These are phyloP conservation scores for Ophiocytium majus DNA, from an alignment of 352 stramenopile genomes.

Conservation along the genomic window DNA sequence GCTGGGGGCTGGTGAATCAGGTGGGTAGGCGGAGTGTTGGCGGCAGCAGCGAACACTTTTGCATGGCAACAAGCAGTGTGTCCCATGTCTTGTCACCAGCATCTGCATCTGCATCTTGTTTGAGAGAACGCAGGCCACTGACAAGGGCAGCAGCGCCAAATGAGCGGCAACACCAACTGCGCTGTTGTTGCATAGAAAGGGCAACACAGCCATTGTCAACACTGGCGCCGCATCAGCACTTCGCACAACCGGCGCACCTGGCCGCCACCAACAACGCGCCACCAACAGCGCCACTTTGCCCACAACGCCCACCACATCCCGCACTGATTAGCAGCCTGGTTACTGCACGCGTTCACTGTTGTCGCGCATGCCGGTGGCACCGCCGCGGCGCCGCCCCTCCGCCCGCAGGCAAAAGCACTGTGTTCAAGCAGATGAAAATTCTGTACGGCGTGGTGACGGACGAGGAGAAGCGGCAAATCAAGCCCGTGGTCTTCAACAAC, in stretches of 20 bases:
- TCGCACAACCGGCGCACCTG: too few species aligned
- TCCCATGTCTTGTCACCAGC: not conserved
- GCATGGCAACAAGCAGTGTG: not conserved
- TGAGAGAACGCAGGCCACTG: too few species aligned
- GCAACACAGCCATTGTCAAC: too few species aligned
- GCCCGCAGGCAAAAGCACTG: slow-evolving; percentile 77
- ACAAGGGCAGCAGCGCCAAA: too few species aligned
- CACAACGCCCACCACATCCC: too few species aligned
- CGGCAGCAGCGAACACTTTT: not conserved
- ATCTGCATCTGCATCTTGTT: not conserved
- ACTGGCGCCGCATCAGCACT: too few species aligned
- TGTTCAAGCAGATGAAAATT: slow-evolving; percentile 83
- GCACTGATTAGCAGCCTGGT: too few species aligned
- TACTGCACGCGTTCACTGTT: not conserved
- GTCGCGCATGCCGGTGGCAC: not conserved
- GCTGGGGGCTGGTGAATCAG: slow-evolving; percentile 86
- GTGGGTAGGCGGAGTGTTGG: slow-evolving; percentile 41
- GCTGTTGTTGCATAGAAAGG: too few species aligned
- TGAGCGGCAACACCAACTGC: too few species aligned
- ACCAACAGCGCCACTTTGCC: too few species aligned
- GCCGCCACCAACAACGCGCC: too few species aligned
- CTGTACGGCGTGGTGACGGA: slow-evolving; percentile 64
- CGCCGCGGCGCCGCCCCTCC: not conserved
- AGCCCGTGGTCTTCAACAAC: slow-evolving; percentile 83
- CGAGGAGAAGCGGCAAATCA: slow-evolving; percentile 77